A percentile compares a stretch with the other conserved stretches of the same genome.
These are phyloP conservation scores for Heracleum sosnowskyi DNA, from an alignment of 129 eudicot genomes.

Conservation along the genomic window DNA sequence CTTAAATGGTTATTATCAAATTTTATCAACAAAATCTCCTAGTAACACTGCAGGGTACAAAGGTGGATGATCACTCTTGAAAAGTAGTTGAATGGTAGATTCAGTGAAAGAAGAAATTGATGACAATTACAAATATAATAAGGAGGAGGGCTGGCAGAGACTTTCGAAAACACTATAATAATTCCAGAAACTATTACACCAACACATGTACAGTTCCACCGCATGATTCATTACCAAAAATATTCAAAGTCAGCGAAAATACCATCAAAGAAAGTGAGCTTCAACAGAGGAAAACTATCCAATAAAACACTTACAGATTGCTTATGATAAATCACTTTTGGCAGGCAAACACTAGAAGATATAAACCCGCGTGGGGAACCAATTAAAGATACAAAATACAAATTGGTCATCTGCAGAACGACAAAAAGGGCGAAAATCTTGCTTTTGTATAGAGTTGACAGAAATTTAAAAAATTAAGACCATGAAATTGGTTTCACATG, in stretches of 20 bases:
- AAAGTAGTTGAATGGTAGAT: slow-evolving; percentile 1
- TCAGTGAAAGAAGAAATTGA: not conserved
- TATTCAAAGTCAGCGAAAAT: slow-evolving; percentile 5
- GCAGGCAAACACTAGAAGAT: not conserved
- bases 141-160: not conserved
- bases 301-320: not conserved
- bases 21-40: not conserved
- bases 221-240: slow-evolving; percentile 8
- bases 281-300: not conserved
- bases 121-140: not conserved
- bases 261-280: not conserved
- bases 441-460: not conserved
- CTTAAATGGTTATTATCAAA: not conserved
- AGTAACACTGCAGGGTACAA: not conserved
- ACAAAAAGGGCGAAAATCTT: not conserved
- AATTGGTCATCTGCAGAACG: not conserved
- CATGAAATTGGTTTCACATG: not conserved
- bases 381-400: not conserved
- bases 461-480: not conserved
- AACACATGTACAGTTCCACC: not conserved
- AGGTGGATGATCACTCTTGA: not conserved
- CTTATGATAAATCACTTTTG: not conserved
- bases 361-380: not conserved
- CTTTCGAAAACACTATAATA: not conserved
- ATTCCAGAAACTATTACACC: not conserved